phyloP scores from a whole-genome alignment of 2,329 filamentous ascomycete species.

The Penicillium corylophilum region DNA sequence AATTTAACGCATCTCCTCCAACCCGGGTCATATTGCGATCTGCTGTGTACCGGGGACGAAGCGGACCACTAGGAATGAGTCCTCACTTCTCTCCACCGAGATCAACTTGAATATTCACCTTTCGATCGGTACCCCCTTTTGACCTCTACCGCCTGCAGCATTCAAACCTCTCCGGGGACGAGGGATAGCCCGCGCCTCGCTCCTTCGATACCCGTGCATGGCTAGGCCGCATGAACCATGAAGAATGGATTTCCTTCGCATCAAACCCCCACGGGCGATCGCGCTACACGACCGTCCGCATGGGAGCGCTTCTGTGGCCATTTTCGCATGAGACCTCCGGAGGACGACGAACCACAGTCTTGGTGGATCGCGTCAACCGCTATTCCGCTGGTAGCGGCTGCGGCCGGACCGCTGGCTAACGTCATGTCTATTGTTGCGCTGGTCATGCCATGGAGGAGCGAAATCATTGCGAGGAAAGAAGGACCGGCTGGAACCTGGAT shows the following conservation, averaged over 20 bases:
- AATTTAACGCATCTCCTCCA: neutral
- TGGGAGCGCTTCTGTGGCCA: constrained; percentile 23
- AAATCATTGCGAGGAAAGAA: constrained; percentile 45
- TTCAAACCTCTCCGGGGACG: neutral
- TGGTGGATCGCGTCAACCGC: constrained; percentile 55
- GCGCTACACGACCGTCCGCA: constrained; percentile 3
- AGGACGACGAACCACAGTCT: constrained; percentile 45
- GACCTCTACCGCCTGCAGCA: neutral
- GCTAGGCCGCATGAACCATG: constrained; percentile 14
- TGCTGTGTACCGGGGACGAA: neutral
- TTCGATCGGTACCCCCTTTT: neutral
- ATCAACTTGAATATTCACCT: neutral
- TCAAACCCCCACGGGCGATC: constrained; percentile 1
- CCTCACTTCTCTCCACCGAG: neutral
- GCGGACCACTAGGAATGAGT: neutral
- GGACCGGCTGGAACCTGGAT: constrained; percentile 49
- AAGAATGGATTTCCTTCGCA: constrained; percentile 14
- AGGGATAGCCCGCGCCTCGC: neutral
- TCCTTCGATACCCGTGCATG: neutral
- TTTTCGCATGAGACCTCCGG: constrained; percentile 38
- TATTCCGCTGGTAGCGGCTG: constrained; percentile 77
- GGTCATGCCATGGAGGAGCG: constrained; percentile 71
- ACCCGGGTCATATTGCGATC: constrained; percentile 5
- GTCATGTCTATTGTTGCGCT: constrained; percentile 84
- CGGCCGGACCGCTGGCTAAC: constrained; percentile 81